A percentile compares a stretch with the other conserved stretches of the same genome.
phyloP scores from a whole-genome alignment of 1,284 basidiomycete genomes.

The Violaceomyces palustris region DNA sequence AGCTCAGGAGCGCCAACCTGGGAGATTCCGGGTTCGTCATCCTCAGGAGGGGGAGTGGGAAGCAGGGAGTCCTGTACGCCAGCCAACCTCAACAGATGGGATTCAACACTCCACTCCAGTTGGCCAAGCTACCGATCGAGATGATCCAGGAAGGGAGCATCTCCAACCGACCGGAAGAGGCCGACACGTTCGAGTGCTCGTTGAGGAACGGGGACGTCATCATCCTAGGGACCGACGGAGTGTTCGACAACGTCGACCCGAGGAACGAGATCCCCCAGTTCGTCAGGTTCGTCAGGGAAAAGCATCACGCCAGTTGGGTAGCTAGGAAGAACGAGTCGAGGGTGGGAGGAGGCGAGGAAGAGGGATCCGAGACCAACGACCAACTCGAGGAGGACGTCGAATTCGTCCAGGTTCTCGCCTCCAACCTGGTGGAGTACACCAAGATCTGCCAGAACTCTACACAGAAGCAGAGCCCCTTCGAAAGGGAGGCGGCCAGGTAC shows the following conservation, averaged over 20 bases:
- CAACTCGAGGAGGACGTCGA: slow-evolving; percentile 36
- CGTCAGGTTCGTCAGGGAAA: slow-evolving; percentile 44
- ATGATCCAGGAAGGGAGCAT: slow-evolving; percentile 33
- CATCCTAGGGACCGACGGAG: slow-evolving; percentile 68
- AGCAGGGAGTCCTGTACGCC: slow-evolving; percentile 38
- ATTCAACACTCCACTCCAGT: slow-evolving; percentile 50
- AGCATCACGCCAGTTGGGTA: slow-evolving; percentile 32
- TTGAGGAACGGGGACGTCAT: slow-evolving; percentile 45
- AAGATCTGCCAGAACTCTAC: slow-evolving; percentile 55
- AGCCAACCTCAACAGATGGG: slow-evolving; percentile 42
- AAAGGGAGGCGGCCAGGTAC: slow-evolving; percentile 45
- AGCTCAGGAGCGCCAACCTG: slow-evolving; percentile 77
- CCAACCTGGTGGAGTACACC: slow-evolving; percentile 37
- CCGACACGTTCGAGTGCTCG: slow-evolving; percentile 28
- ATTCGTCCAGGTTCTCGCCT: slow-evolving; percentile 38
- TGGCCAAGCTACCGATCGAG: slow-evolving; percentile 44
- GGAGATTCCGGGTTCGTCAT: slow-evolving; percentile 81
- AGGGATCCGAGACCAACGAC: slow-evolving; percentile 9
- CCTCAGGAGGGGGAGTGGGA: slow-evolving; percentile 54
- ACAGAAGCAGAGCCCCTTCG: slow-evolving; percentile 62
- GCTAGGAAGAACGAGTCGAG: slow-evolving; percentile 4
- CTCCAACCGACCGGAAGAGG: slow-evolving; percentile 39
- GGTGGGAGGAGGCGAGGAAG: slow-evolving; percentile 2
- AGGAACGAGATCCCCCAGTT: slow-evolving; percentile 57
- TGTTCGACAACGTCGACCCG: slow-evolving; percentile 78